Conservation (phyloP, 805 yeast species). For the Torulaspora indica region DNA sequence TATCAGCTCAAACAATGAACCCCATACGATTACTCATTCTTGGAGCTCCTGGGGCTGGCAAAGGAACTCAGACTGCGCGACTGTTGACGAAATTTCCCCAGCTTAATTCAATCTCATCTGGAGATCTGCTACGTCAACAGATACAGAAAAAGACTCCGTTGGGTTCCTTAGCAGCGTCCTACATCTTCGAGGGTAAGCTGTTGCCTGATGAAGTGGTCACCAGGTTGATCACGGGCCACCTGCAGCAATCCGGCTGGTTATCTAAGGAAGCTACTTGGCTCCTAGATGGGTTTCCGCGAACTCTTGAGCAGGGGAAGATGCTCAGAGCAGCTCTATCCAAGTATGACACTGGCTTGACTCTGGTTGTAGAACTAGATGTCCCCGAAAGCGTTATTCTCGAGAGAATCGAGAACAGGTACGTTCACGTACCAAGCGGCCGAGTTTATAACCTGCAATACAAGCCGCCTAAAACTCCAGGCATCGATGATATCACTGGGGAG, state of each 20-base stretch:
- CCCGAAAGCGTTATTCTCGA: constrained; percentile 79
- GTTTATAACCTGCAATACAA: constrained; percentile 81
- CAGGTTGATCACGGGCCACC: constrained; percentile 48
- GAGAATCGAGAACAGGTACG: constrained; percentile 80
- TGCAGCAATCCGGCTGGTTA: constrained; percentile 31
- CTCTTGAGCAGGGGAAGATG: constrained; percentile 61
- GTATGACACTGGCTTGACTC: constrained; percentile 47
- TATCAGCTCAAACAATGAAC: constrained; percentile 8
- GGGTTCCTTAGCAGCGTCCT: constrained; percentile 53
- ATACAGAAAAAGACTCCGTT: constrained; percentile 50
- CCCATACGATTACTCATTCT: constrained; percentile 66
- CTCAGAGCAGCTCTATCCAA: constrained; percentile 44
- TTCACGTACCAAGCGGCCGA: constrained; percentile 79
- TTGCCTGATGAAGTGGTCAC: constrained; percentile 73
- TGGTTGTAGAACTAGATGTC: constrained; percentile 83
- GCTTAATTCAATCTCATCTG: constrained; percentile 67
- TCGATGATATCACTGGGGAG: constrained; percentile 88
- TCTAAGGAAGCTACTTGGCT: constrained; percentile 54
- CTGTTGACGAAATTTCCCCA: constrained; percentile 50
- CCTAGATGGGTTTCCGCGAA: constrained; percentile 91
- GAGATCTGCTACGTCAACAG: constrained; percentile 73
- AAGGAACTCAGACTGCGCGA: constrained; percentile 79
- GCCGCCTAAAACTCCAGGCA: constrained; percentile 79
- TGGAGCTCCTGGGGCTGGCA: constrained; percentile 96
- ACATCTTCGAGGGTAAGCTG: constrained; percentile 59